Base-by-base conservation (phyloP, 1,284 basidiomycete species). In the Ustilago xerochloae region DNA sequence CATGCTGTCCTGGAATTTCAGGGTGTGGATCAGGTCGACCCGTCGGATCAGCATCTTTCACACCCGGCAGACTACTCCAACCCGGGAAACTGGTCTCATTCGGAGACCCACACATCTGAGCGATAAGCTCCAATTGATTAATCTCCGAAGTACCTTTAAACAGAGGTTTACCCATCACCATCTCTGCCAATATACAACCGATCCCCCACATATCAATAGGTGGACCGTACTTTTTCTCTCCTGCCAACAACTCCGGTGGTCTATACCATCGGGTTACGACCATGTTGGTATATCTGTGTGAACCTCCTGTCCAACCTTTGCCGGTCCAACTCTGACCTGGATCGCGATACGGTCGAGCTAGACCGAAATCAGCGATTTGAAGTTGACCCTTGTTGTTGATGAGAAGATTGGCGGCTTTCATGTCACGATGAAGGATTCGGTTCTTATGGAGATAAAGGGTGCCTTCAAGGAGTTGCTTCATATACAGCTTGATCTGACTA, bases 251-350 rank as follows among this genome's bases (percentile, higher is more conserved):
- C 86, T 99, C 96, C 0, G 97, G 96, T 6, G 97, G 95, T 29
- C 97, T 90, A 83, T 99, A 99, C 96, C 97, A 99, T 43, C 95
- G 87, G 9, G 96, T 99, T n/a, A 99, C 96, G 26, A 99, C 97
- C 85, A 94, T 97, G 80, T 96, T 96, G 1, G 97, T 99, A 84
- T 98, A 98, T 83, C 91, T 58, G 33, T 72, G 48, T 22, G 60
- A 48, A 6, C 81, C 76, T 10, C 73, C 79, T 5, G 53, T 63
- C 81, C 81, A 83, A 0, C 79, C 79, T 28, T 71, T 71, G 28
- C 63, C 54, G 26, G 61, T 70, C 79, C 79, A 78, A 41, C 69
- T 64, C 47, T 78, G 67, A 32, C 77, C 77, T 7, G 77, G 78
- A 49, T 79, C 76, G 33, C 83, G 78, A 52, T 85, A 84, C 20